A percentile compares a stretch with the other conserved stretches of the same genome.
These are phyloP conservation scores for Craterostigma plantagineum DNA, from an alignment of 257 asterid species.

Conservation along the genomic window DNA sequence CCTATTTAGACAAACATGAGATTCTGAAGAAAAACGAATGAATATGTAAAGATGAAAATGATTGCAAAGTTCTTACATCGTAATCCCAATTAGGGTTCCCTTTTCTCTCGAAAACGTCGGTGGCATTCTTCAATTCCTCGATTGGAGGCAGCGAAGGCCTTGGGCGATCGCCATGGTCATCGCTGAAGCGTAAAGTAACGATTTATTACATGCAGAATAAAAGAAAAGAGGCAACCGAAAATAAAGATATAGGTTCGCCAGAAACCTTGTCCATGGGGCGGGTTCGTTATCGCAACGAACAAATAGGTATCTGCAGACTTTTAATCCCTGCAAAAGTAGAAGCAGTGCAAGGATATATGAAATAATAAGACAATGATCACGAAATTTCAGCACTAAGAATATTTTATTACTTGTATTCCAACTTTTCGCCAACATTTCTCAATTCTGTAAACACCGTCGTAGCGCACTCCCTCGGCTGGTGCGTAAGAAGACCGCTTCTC, in stretches of 20 bases:
- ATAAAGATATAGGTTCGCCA: neutral
- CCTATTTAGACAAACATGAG: conserved; percentile 26
- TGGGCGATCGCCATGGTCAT: conserved; percentile 65
- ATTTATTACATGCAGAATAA: neutral
- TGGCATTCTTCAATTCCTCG: conserved; percentile 36
- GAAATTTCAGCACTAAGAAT: neutral
- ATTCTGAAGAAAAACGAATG: neutral
- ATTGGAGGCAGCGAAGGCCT: conserved; percentile 37
- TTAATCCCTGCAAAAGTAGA: conserved; percentile 25
- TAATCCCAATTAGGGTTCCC: conserved; percentile 72
- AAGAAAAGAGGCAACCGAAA: conserved; percentile 3
- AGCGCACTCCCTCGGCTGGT: conserved; percentile 47
- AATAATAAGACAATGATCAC: neutral
- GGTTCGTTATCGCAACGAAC: conserved; percentile 87
- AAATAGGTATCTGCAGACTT: conserved; percentile 63
- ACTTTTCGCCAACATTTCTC: conserved; percentile 68
- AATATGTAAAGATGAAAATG: no score
- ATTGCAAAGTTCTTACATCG: conserved; percentile 27
- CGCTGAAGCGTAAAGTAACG: conserved; percentile 25
- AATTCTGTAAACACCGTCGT: no score
- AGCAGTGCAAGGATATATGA: neutral
- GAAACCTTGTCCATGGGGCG: conserved; percentile 86
- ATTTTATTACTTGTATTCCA: conserved; percentile 46
- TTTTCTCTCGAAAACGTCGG: conserved; percentile 34
- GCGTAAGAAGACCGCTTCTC: conserved; percentile 77